These are phyloP conservation scores for Paraphoma chrysanthemicola DNA, from an alignment of 2,329 filamentous ascomycete genomes.

Conservation along the genomic window DNA sequence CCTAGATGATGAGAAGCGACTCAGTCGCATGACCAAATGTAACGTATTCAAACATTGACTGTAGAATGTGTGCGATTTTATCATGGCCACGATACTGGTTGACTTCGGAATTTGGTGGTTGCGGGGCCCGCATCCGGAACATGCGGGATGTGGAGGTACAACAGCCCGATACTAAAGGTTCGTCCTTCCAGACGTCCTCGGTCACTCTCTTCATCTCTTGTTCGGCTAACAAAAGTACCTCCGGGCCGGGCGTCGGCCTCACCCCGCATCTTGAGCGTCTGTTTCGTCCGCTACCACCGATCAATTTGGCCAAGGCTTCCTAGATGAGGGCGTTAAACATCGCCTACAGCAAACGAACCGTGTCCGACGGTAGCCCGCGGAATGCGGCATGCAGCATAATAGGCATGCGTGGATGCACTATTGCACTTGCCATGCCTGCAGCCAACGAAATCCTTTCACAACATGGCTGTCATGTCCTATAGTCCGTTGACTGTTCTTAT, in stretches of 20 bases:
- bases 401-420: background rate
- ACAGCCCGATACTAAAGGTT: background rate
- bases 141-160: background rate
- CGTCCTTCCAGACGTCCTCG: background rate
- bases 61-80: background rate
- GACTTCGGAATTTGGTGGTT: background rate
- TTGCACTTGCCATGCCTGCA: background rate
- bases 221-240: background rate
- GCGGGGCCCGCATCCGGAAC: background rate
- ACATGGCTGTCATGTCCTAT: background rate
- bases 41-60: background rate
- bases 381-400: background rate
- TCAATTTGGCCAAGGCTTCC: background rate
- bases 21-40: background rate
- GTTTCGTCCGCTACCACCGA: background rate
- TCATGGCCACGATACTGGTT: too few species aligned
- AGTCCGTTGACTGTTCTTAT: background rate
- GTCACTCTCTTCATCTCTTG: background rate
- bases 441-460: background rate
- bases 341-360: background rate
- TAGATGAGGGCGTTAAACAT: too few species aligned
- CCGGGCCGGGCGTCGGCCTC: background rate
- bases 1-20: background rate
- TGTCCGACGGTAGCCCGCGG: background rate
- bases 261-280: background rate